These are phyloP conservation scores for Pseudogymnoascus destructans DNA, from an alignment of 2,329 filamentous ascomycete species.

Conservation along the genomic window DNA sequence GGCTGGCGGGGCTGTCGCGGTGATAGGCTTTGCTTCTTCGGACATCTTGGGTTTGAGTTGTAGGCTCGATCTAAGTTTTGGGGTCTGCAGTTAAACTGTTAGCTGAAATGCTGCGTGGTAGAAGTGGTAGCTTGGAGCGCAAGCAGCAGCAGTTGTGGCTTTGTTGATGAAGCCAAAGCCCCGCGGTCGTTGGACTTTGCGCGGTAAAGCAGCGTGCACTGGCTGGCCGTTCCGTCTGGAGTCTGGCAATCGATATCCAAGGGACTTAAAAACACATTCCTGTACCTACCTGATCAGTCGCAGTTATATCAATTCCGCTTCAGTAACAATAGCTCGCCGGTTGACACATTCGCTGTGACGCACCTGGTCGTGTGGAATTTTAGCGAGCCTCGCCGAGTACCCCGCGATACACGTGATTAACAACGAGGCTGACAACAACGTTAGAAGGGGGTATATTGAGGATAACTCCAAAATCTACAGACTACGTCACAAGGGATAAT, in stretches of 20 bases:
- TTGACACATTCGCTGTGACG: slow-evolving; percentile 7
- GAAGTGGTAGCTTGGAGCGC: not conserved
- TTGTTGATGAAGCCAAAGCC: not conserved
- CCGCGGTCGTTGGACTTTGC: not conserved
- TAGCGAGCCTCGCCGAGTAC: slow-evolving; percentile 7
- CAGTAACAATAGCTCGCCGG: not conserved
- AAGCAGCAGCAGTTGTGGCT: not conserved
- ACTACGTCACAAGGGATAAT: not conserved
- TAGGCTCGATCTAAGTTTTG: not conserved
- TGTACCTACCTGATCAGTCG: not conserved
- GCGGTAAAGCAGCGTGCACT: not conserved
- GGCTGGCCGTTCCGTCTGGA: not conserved
- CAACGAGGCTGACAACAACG: not conserved
- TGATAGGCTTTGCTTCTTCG: slow-evolving; percentile 5
- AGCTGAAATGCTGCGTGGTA: not conserved
- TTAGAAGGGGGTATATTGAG: not conserved
- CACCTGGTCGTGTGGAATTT: not conserved
- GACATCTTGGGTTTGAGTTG: not conserved
- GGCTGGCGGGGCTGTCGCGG: slow-evolving; percentile 6
- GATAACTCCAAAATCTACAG: not conserved
- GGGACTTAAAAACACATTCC: not conserved
- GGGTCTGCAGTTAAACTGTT: not conserved
- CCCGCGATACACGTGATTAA: slow-evolving; percentile 1
- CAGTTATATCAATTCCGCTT: not conserved
- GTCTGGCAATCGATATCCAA: not conserved